Base-by-base conservation (phyloP, 345 rosid species). In the Hibiscus syriacus region DNA sequence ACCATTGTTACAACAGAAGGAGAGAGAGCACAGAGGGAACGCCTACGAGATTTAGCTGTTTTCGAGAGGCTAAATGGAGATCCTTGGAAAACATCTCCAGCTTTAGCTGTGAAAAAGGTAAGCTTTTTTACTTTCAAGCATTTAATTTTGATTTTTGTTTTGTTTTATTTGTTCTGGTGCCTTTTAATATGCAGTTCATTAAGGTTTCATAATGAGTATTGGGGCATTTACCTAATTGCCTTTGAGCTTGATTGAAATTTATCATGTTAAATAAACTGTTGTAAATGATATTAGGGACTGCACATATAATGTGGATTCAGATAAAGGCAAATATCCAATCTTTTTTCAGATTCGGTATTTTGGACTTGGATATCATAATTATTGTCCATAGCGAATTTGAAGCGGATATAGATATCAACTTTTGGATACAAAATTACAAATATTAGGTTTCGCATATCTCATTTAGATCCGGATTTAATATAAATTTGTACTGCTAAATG, bases 31-130 rank as follows among this genome's bases (percentile, higher is more conserved):
- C 89, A 88, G 55, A 82, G 97, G 48, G 94, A 87, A 73, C 85
- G 91, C 70, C 71, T 90, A 10, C 83, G 87, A 19, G 98, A 93
- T 61, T 79, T 93, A 49, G 76, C 91, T 68, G 74, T 87, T 68
- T 88, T 93, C 53, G 97, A 93, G 80, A 84, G 98, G 79, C 84
- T 93, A 53, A 60, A 85, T 62, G 97, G 92, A 72, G 83, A 89
- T 82, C 87, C 96, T 27, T 9, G 79, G 19, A 87, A 84, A 75
- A 77, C 97, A 32, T 88, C 96, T 65, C 68, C 82, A 0, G 63
- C 78, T 57, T 73, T 93, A 17, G 98, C 97, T 74, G 88, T 93
- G 16, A 93, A 93, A 74, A 93, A 93, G 94, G 98, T 88, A 68
- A 60, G 45, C 23, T 67, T 34, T 36, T 52, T 12, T 34, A 58